Evolutionary conservation across 768 basidiomycete genomes (phyloP).

Genomic region (Thelephora ganbajun): DNA sequence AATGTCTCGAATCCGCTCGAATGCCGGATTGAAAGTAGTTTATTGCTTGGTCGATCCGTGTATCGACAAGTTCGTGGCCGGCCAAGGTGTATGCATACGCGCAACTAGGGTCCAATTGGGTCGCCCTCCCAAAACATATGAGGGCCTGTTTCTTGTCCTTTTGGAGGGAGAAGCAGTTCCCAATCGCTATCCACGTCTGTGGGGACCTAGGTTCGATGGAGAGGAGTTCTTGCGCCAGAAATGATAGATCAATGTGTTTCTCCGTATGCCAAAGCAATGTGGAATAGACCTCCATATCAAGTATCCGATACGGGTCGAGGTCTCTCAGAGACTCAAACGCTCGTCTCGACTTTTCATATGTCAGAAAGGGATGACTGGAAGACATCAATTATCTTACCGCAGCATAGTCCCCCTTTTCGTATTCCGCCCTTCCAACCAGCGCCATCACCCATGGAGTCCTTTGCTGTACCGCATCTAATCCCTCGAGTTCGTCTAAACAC

Average conservation of each 20-base stretch:
- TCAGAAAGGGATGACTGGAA: constrained; percentile 10
- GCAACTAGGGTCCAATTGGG: constrained; percentile 76
- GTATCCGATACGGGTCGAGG: constrained; percentile 81
- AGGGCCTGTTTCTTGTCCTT: constrained; percentile 89
- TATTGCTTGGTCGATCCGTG: constrained; percentile 86
- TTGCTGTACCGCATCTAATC: constrained; percentile 61
- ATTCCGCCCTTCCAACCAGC: constrained; percentile 77
- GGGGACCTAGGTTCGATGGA: constrained; percentile 71
- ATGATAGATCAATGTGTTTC: constrained; percentile 72
- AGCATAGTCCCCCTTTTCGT: constrained; percentile 80
- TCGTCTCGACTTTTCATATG: constrained; percentile 57
- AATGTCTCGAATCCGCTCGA: constrained; percentile 84
- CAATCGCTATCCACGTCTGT: constrained; percentile 92
- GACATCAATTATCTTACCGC: constrained; percentile 40
- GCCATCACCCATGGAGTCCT: constrained; percentile 66
- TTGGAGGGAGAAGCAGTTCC: constrained; percentile 90
- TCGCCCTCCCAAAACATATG: constrained; percentile 87
- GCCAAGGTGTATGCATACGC: constrained; percentile 95
- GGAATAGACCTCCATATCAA: constrained; percentile 94
- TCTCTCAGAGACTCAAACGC: constrained; percentile 71
- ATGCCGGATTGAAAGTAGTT: constrained; percentile 87
- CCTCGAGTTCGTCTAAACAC: constrained; percentile 65
- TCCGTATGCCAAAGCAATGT: constrained; percentile 93
- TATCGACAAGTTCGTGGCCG: constrained; percentile 94
- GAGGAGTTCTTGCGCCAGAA: constrained; percentile 85